Percentiles rank a stretch among this genome's conserved stretches.
phyloP scores from a whole-genome alignment of 2,329 filamentous ascomycete species.

The Aspergillus flavus region DNA sequence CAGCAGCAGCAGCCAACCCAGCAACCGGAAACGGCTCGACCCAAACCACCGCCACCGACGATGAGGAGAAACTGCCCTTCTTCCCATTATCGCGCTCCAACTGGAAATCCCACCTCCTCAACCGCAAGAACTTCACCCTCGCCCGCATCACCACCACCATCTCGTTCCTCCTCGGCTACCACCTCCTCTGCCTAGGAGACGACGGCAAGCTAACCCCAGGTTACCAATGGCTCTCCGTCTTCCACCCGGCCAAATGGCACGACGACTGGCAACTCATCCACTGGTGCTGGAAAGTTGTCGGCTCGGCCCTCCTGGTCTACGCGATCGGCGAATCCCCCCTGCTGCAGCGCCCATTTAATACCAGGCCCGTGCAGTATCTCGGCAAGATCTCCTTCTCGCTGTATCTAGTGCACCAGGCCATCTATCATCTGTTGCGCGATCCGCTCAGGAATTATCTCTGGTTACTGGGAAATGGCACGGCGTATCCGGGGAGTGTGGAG shows the following conservation, averaged over 20 bases:
- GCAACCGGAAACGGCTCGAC: not conserved
- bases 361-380: slow-evolving; percentile 27
- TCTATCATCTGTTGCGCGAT: slow-evolving; percentile 22
- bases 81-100: not conserved
- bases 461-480: slow-evolving; percentile 11
- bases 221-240: slow-evolving; percentile 19
- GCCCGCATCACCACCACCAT: not conserved
- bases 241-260: slow-evolving; percentile 24
- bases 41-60: not conserved
- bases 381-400: slow-evolving; percentile 36
- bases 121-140: not conserved
- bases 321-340: slow-evolving; percentile 21
- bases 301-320: slow-evolving; percentile 21
- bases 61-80: not conserved
- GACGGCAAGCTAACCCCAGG: slow-evolving; percentile 23
- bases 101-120: not conserved
- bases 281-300: slow-evolving; percentile 24
- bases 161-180: slow-evolving; percentile 19
- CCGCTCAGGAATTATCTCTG: slow-evolving; percentile 21
- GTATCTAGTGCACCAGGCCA: slow-evolving; percentile 30
- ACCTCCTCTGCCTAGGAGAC: slow-evolving; percentile 25
- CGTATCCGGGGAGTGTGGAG: slow-evolving; percentile 18
- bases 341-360: slow-evolving; percentile 23
- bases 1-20: not conserved
- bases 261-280: slow-evolving; percentile 21